Evolutionary conservation across 2,329 filamentous ascomycete species (phyloP).

Genomic region (Paecilomyces formosus): DNA sequence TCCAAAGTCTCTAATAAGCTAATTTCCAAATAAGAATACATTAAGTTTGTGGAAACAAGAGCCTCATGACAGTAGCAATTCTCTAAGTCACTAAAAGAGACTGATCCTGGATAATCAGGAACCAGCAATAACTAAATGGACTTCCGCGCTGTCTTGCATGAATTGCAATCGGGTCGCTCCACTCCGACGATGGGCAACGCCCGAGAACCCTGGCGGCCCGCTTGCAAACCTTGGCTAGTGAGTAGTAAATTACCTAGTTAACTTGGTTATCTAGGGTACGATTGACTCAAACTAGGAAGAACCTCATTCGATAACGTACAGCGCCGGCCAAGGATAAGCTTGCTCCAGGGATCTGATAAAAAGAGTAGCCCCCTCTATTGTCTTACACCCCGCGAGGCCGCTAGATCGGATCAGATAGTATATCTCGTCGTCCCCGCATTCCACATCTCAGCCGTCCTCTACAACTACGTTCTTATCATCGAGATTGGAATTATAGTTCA

Average conservation of each 20-base stretch:
- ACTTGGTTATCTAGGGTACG: background rate
- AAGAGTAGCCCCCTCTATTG: background rate
- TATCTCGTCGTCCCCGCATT: background rate
- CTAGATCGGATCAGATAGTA: background rate
- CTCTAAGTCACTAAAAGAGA: no score
- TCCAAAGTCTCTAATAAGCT: background rate
- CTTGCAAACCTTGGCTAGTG: background rate
- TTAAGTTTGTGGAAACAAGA: background rate
- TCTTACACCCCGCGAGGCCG: background rate
- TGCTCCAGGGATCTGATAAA: background rate
- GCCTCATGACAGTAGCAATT: background rate
- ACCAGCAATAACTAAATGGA: background rate
- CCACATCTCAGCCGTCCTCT: background rate
- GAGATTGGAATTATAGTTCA: background rate
- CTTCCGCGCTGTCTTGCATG: background rate
- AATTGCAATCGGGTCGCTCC: constrained; percentile 1
- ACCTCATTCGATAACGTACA: background rate
- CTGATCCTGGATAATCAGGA: background rate
- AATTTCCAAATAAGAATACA: background rate
- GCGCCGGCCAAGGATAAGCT: background rate
- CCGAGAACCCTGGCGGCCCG: background rate
- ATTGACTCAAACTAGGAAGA: background rate
- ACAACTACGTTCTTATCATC: background rate
- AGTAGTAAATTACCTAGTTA: background rate
- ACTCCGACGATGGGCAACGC: background rate